Conservation (phyloP, 78 protist genomes). For the Pelomyxa schiedti region DNA sequence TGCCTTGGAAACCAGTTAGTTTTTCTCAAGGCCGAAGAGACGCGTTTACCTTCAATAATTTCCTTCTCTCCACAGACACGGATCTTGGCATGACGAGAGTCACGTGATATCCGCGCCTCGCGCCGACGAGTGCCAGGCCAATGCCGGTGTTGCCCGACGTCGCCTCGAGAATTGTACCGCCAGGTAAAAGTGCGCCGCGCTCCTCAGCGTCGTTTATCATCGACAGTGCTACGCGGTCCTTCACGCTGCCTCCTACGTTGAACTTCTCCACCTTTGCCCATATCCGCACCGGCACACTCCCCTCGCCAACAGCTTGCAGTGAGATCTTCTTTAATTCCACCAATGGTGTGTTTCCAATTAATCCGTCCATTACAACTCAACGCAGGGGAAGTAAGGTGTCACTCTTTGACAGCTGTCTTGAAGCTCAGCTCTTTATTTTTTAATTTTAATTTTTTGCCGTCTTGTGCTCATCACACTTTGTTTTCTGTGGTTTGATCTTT, state of each 20-base stretch:
- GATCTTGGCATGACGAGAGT: slow-evolving; percentile 90
- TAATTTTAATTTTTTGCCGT: too few species aligned
- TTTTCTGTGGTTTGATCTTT: too few species aligned
- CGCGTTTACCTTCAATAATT: slow-evolving; percentile 35
- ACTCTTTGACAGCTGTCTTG: too few species aligned
- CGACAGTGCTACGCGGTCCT: slow-evolving; percentile 84
- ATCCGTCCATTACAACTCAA: too few species aligned
- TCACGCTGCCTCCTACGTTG: slow-evolving; percentile 94
- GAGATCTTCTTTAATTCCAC: not conserved
- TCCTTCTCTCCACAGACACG: slow-evolving; percentile 84
- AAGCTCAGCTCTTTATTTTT: too few species aligned
- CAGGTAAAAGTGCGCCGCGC: slow-evolving; percentile 75
- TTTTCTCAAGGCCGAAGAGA: not conserved
- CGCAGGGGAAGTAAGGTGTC: too few species aligned
- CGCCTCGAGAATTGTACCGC: slow-evolving; percentile 91
- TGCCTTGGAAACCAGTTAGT: slow-evolving; percentile 25
- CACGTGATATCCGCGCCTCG: slow-evolving; percentile 87
- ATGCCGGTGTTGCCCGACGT: slow-evolving; percentile 96
- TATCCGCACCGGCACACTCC: too few species aligned
- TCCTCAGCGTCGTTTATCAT: slow-evolving; percentile 82
- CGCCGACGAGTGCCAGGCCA: slow-evolving; percentile 89
- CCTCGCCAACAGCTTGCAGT: too few species aligned
- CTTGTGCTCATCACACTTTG: too few species aligned
- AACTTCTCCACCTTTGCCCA: slow-evolving; percentile 88
- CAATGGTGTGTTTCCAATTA: not conserved